Evolutionary conservation across 106 monocot species (phyloP).

Genomic region (Platanthera zijinensis): DNA sequence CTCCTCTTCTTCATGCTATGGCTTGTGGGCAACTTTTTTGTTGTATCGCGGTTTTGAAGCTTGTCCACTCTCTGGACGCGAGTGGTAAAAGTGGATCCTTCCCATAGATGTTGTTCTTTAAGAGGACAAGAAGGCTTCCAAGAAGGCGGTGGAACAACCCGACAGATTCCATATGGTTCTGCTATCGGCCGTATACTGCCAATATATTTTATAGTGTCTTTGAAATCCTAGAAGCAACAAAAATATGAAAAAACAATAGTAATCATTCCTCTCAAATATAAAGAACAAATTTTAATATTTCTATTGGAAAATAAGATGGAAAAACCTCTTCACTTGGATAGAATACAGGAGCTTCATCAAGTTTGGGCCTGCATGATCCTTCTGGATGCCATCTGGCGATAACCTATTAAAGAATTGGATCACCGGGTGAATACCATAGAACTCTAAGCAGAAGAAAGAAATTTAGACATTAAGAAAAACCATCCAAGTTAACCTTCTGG

Average conservation of each 20-base stretch:
- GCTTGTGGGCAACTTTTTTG: slow-evolving; percentile 26
- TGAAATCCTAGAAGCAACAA: slow-evolving; percentile 54
- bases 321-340: slow-evolving; percentile 79
- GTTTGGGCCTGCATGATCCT: slow-evolving; percentile 47
- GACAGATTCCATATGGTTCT: slow-evolving; percentile 88
- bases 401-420: slow-evolving; percentile 34
- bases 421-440: slow-evolving; percentile 9
- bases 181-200: slow-evolving; percentile 52
- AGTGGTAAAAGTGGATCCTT: slow-evolving; percentile 63
- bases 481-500: slow-evolving; percentile 51
- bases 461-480: background rate
- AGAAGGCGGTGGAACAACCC: slow-evolving; percentile 79
- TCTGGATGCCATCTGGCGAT: slow-evolving; percentile 52
- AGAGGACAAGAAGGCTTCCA: slow-evolving; percentile 89
- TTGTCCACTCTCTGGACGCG: slow-evolving; percentile 67
- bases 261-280: background rate
- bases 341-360: slow-evolving; percentile 78
- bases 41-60: slow-evolving; percentile 74
- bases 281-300: background rate
- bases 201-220: slow-evolving; percentile 81
- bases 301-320: background rate
- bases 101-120: slow-evolving; percentile 57
- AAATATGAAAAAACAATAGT: background rate
- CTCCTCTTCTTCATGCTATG: slow-evolving; percentile 40
- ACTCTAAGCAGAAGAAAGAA: background rate